These are phyloP conservation scores for Calonectria hongkongensis DNA, from an alignment of 2,329 filamentous ascomycete species.

Conservation along the genomic window DNA sequence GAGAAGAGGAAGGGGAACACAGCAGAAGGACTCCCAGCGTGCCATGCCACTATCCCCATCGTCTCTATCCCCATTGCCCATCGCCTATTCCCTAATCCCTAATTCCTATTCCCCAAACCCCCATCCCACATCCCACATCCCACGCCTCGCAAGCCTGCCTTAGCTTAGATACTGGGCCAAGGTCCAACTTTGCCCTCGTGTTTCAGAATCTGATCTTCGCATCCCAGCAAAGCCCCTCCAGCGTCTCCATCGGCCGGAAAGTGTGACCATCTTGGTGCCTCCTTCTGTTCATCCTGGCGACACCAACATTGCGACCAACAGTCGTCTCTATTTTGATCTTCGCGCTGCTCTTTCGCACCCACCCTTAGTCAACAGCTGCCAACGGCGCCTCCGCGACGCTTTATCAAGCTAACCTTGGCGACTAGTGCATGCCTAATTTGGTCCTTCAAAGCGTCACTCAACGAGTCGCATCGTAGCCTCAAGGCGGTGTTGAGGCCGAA, in stretches of 20 bases:
- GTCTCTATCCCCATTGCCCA: not conserved
- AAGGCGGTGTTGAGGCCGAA: constrained; percentile 44
- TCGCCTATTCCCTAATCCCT: not conserved
- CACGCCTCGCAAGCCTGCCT: constrained; percentile 24
- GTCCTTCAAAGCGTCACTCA: constrained; percentile 32
- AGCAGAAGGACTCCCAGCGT: not conserved
- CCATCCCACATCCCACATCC: constrained; percentile 16
- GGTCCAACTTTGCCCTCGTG: constrained; percentile 24
- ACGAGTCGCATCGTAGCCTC: constrained; percentile 46
- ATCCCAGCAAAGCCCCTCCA: constrained; percentile 10
- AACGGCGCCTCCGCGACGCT: constrained; percentile 22
- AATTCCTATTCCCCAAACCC: not conserved
- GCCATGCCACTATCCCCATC: constrained; percentile 12
- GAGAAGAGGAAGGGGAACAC: not conserved
- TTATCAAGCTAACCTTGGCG: constrained; percentile 12
- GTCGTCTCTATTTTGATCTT: constrained; percentile 32
- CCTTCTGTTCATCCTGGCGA: constrained; percentile 4
- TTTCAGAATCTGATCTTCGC: constrained; percentile 35
- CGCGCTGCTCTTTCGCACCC: constrained; percentile 7
- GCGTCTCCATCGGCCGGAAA: constrained; percentile 24
- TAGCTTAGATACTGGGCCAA: constrained; percentile 21
- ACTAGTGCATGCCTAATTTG: constrained; percentile 34
- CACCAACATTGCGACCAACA: constrained; percentile 28
- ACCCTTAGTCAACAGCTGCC: constrained; percentile 12
- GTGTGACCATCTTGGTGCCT: constrained; percentile 10